Percentiles rank a stretch among this genome's conserved stretches.
phyloP scores from a whole-genome alignment of 305 asterid genomes.

The Rubia tinctorum region DNA sequence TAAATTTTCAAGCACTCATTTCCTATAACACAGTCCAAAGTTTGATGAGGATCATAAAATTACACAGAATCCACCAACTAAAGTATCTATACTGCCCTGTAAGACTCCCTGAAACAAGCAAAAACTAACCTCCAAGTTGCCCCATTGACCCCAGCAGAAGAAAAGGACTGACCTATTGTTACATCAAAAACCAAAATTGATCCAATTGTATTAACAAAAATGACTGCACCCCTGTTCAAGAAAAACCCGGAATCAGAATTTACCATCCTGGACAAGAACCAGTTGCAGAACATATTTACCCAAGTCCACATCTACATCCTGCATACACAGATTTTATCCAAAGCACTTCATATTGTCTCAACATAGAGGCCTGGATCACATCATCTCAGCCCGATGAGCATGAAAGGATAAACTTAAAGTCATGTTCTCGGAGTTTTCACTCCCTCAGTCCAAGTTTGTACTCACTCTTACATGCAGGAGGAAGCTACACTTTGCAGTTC shows the following conservation, averaged over 20 bases:
- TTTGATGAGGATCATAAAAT: neutral
- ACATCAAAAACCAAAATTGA: slow-evolving; percentile 13
- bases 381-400: neutral
- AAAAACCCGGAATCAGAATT: slow-evolving; percentile 6
- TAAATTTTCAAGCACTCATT: neutral
- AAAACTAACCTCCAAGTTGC: too few relatives aligned
- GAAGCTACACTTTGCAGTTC: slow-evolving; percentile 5
- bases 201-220: slow-evolving; percentile 9
- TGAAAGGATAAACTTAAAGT: neutral
- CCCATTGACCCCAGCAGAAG: neutral
- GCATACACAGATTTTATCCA: neutral
- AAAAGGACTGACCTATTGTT: neutral
- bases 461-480: slow-evolving; percentile 10
- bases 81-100: neutral
- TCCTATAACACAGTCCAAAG: neutral
- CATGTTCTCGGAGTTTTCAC: neutral
- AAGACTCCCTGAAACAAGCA: neutral
- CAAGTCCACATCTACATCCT: neutral
- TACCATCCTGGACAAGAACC: neutral
- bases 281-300: slow-evolving; percentile 1
- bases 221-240: neutral
- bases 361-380: neutral
- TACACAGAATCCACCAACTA: slow-evolving; percentile 3
- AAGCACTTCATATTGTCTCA: neutral
- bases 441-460: neutral